These are phyloP conservation scores for Pezicula rhizophila DNA, from an alignment of 2,329 filamentous ascomycete genomes.

Conservation along the genomic window DNA sequence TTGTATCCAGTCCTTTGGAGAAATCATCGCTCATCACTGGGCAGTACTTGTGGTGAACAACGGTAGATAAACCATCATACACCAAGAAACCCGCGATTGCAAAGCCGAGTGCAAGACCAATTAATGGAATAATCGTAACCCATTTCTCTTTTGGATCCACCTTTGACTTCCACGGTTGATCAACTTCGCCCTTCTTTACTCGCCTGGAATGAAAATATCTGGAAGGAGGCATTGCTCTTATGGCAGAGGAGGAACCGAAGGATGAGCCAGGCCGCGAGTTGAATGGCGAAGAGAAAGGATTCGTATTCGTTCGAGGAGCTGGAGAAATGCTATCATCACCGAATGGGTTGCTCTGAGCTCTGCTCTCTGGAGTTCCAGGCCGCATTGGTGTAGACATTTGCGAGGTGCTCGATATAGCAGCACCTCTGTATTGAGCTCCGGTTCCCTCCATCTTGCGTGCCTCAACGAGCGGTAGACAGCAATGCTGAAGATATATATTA, in stretches of 20 bases:
- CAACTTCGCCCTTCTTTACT: conserved; percentile 64
- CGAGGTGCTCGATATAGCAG: conserved; percentile 7
- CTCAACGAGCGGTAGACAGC: too few relatives aligned
- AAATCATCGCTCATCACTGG: conserved; percentile 46
- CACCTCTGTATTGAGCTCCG: conserved; percentile 11
- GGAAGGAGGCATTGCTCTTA: conserved; percentile 18
- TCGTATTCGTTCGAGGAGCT: conserved; percentile 17
- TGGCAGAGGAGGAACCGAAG: conserved; percentile 33
- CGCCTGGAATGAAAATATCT: conserved; percentile 33
- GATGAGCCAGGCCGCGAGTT: conserved; percentile 36
- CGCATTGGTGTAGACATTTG: conserved; percentile 27
- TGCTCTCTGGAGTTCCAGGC: conserved; percentile 32
- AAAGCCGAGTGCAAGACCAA: conserved; percentile 66
- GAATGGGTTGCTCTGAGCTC: conserved; percentile 17
- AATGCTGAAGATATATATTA: too few relatives aligned
- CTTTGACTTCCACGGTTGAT: conserved; percentile 72
- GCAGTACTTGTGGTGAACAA: conserved; percentile 63
- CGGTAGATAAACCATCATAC: conserved; percentile 67
- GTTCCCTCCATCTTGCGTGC: too few relatives aligned
- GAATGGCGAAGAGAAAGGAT: conserved; percentile 30
- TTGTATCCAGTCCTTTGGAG: conserved; percentile 41
- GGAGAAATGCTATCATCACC: conserved; percentile 21
- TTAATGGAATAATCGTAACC: conserved; percentile 72
- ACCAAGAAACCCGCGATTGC: conserved; percentile 64
- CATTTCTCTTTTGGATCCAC: conserved; percentile 77